Percentiles rank a stretch among this genome's conserved stretches.
These are phyloP conservation scores for Colletotrichum coccodes DNA, from an alignment of 2,329 filamentous ascomycete genomes.

Conservation along the genomic window DNA sequence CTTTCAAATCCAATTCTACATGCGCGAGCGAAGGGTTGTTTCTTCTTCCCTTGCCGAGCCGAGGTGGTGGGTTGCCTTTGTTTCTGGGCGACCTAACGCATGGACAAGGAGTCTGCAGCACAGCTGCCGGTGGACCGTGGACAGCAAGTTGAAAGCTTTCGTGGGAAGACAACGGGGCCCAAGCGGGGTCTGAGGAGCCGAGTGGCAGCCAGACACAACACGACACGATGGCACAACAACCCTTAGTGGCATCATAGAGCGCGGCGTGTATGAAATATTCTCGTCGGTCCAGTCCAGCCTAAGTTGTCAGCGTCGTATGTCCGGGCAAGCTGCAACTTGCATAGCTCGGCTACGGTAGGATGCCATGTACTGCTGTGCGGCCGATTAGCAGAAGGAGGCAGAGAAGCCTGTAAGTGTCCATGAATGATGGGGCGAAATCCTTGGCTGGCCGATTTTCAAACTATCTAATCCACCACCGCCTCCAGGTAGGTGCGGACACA, in stretches of 20 bases:
- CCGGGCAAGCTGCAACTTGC: background rate
- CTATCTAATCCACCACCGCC: background rate
- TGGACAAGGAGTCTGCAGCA: background rate
- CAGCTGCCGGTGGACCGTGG: no score
- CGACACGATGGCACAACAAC: conserved; percentile 6
- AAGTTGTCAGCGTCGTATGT: background rate
- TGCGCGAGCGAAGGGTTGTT: background rate
- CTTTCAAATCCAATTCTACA: no score
- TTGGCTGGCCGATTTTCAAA: background rate
- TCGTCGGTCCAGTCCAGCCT: background rate
- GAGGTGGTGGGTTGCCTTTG: background rate
- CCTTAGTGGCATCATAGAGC: background rate
- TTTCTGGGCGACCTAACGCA: background rate
- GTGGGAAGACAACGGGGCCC: background rate
- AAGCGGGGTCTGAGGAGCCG: background rate
- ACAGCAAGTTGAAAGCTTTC: background rate
- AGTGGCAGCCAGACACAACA: conserved; percentile 13
- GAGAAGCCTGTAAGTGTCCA: background rate
- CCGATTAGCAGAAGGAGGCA: background rate
- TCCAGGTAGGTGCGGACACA: background rate
- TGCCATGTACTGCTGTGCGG: background rate
- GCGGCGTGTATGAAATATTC: background rate
- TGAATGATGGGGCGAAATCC: background rate
- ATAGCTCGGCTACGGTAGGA: background rate
- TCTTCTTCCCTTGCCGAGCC: background rate